These are phyloP conservation scores for Rhizodiscina lignyota DNA, from an alignment of 495 filamentous ascomycete genomes.

Conservation along the genomic window DNA sequence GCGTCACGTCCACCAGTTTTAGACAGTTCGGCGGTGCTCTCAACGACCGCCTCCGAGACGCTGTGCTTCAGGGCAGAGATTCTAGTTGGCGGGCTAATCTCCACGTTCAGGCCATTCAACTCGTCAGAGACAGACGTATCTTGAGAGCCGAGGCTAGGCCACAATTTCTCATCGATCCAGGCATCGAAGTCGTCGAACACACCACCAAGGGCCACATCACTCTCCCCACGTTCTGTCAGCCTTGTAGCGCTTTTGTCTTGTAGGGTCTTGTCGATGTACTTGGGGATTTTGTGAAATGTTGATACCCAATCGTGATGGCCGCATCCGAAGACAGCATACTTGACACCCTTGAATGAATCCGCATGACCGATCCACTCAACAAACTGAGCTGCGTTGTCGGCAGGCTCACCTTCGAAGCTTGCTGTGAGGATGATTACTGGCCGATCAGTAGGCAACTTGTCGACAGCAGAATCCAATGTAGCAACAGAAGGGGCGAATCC, in stretches of 20 bases:
- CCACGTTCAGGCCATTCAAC: no score
- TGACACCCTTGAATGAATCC: slow-evolving; percentile 33
- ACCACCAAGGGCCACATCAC: slow-evolving; percentile 44
- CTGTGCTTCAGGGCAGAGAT: no score
- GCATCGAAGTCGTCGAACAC: slow-evolving; percentile 56
- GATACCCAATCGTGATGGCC: slow-evolving; percentile 48
- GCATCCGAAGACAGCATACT: slow-evolving; percentile 50
- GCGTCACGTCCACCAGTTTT: no score
- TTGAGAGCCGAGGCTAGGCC: slow-evolving; percentile 45
- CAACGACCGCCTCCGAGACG: no score
- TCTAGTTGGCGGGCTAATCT: no score
- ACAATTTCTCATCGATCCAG: slow-evolving; percentile 41
- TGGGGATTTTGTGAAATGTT: slow-evolving; percentile 61
- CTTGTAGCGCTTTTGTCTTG: slow-evolving; percentile 33
- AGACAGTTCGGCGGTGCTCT: no score
- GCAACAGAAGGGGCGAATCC: slow-evolving; percentile 41
- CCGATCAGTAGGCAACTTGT: slow-evolving; percentile 40
- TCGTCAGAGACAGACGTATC: slow-evolving; percentile 36
- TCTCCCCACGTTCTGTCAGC: no score
- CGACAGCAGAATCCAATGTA: slow-evolving; percentile 42
- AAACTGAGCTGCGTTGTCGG: slow-evolving; percentile 58
- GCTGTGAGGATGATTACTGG: slow-evolving; percentile 53
- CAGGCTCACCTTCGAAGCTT: slow-evolving; percentile 60
- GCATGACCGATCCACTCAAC: slow-evolving; percentile 43
- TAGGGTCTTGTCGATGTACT: slow-evolving; percentile 36